These are phyloP conservation scores for Micractinium sp. DNA, from an alignment of 139 green algal genomes.

Conservation along the genomic window DNA sequence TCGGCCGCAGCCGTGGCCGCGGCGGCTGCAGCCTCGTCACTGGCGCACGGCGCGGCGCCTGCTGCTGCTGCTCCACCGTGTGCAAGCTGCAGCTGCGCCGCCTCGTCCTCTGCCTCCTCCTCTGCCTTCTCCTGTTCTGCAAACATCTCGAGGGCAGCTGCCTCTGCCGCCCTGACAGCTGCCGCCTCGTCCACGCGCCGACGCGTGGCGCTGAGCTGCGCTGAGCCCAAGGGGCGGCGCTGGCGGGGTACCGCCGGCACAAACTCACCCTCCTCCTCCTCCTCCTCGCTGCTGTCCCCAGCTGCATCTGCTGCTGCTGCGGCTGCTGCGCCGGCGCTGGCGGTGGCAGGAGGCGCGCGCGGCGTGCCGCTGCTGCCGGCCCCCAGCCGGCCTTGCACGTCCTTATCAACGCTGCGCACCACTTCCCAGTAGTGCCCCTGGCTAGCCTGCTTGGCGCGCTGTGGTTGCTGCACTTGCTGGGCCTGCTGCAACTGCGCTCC, in stretches of 20 bases:
- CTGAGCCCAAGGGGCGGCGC: slow-evolving; percentile 29
- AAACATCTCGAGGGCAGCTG: slow-evolving; percentile 5
- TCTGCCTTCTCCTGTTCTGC: slow-evolving; percentile 14
- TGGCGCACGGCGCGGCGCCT: not conserved
- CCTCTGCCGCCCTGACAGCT: not conserved
- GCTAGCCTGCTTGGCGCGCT: not conserved
- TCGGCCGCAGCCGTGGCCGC: not conserved
- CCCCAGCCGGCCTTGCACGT: slow-evolving; percentile 9
- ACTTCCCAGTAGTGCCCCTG: slow-evolving; percentile 33
- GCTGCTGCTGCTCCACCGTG: not conserved
- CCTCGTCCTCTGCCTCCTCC: not conserved
- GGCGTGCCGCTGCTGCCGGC: no score
- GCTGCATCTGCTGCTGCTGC: not conserved
- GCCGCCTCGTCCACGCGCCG: slow-evolving; percentile 4
- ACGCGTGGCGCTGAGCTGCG: not conserved
- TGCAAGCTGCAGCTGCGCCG: not conserved
- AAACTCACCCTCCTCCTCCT: not conserved
- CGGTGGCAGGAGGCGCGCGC: not conserved
- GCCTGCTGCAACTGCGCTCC: not conserved
- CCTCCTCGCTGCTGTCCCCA: not conserved
- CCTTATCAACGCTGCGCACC: slow-evolving; percentile 16
- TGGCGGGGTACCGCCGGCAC: not conserved
- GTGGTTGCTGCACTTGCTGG: not conserved
- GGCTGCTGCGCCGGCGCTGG: not conserved
- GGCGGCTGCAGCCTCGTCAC: not conserved